Percentiles rank a stretch among this genome's conserved stretches.
Conservation (phyloP, 2,329 filamentous ascomycete species). For the Rhynchosporium secalis region DNA sequence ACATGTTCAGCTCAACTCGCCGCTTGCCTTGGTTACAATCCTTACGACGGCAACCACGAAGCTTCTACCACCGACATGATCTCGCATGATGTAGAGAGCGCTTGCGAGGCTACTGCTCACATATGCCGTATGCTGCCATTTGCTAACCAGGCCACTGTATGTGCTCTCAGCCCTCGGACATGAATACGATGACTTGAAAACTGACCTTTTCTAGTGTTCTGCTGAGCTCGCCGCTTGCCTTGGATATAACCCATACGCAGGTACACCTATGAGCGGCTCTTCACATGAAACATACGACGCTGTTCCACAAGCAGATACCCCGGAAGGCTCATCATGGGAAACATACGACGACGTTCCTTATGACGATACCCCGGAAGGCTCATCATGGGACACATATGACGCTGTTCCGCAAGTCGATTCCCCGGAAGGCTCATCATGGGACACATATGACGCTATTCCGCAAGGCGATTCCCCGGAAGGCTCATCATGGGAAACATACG, state of each 20-base stretch:
- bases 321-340: slow-evolving; percentile 8
- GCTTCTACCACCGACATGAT: neutral
- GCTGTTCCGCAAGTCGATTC: neutral
- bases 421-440: neutral
- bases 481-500: neutral
- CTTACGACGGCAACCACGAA: slow-evolving; percentile 4
- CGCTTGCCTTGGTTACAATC: slow-evolving; percentile 15
- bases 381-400: neutral
- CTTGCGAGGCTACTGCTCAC: slow-evolving; percentile 10
- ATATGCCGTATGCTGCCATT: slow-evolving; percentile 8
- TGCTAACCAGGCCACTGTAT: slow-evolving; percentile 14
- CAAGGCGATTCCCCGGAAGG: too few species aligned
- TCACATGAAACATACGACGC: slow-evolving; percentile 7
- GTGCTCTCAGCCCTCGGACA: neutral
- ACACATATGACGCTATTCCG: too few species aligned
- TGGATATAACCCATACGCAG: slow-evolving; percentile 10
- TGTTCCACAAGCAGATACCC: slow-evolving; percentile 20
- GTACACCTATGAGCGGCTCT: neutral
- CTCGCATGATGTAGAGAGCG: neutral
- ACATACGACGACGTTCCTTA: too few species aligned
- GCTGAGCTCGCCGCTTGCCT: slow-evolving; percentile 12
- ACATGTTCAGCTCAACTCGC: slow-evolving; percentile 8
- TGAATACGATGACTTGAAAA: neutral
- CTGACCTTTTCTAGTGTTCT: slow-evolving; percentile 5
- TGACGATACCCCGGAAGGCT: too few species aligned